A percentile compares a stretch with the other conserved stretches of the same genome.
These are phyloP conservation scores for Mycena vulgaris DNA, from an alignment of 768 basidiomycete genomes.

Conservation along the genomic window DNA sequence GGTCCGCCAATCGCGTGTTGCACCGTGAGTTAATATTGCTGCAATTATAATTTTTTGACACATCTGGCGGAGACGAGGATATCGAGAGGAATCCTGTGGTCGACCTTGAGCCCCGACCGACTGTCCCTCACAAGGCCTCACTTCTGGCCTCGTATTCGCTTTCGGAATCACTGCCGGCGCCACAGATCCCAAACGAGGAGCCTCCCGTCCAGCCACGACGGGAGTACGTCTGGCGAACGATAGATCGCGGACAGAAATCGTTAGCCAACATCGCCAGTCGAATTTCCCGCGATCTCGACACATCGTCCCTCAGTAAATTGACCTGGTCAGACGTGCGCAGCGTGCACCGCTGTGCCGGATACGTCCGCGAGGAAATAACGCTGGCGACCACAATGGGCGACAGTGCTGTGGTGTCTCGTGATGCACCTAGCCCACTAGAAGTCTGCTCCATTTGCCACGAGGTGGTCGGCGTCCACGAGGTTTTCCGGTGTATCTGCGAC, in stretches of 20 bases:
- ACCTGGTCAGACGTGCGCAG: neutral
- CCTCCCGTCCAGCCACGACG: neutral
- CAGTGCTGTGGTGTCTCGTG: neutral
- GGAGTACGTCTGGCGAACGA: constrained; percentile 13
- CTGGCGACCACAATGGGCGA: neutral
- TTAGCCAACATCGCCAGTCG: neutral
- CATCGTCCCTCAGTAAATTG: neutral
- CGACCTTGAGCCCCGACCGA: neutral
- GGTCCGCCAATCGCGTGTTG: neutral
- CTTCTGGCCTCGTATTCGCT: too few species aligned
- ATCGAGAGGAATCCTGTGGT: constrained; percentile 9
- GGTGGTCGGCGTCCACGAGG: neutral
- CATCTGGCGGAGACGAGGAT: neutral
- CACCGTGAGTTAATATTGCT: neutral
- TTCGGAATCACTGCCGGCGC: too few species aligned
- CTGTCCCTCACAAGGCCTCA: neutral
- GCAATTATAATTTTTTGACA: neutral
- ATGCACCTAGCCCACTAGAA: neutral
- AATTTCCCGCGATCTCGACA: neutral
- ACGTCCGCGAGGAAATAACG: constrained; percentile 4
- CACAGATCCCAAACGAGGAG: too few species aligned
- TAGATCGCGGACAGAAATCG: neutral
- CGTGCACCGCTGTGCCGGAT: neutral
- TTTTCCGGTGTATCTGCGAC: neutral
- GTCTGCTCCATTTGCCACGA: constrained; percentile 13